Percentiles rank a stretch among this genome's conserved stretches.
Conservation (phyloP, 1,284 basidiomycete species). For the Neonothopanus nambi region DNA sequence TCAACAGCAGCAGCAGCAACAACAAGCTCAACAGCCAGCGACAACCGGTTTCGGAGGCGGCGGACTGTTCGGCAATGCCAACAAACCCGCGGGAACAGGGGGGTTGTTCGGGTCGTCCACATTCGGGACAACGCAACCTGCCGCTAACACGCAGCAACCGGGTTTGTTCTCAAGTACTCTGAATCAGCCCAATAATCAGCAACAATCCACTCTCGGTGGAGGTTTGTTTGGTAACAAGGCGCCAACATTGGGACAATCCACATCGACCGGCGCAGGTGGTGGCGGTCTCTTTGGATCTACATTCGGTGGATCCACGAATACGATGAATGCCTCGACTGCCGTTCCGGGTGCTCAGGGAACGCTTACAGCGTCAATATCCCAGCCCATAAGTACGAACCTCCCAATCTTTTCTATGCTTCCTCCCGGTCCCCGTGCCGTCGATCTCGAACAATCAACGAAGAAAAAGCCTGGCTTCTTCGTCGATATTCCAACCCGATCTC, state of each 20-base stretch:
- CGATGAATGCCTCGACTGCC: constrained; percentile 41
- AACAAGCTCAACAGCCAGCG: constrained; percentile 24
- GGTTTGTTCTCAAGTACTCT: constrained; percentile 33
- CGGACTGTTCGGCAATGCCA: constrained; percentile 49
- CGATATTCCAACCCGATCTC: constrained; percentile 66
- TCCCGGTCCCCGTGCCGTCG: constrained; percentile 61
- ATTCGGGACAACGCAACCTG: constrained; percentile 29
- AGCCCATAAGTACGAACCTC: constrained; percentile 86
- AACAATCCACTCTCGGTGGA: constrained; percentile 26
- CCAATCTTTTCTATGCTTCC: constrained; percentile 76
- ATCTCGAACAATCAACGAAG: constrained; percentile 62
- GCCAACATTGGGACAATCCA: constrained; percentile 35
- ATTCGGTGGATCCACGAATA: constrained; percentile 28
- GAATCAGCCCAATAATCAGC: constrained; percentile 29
- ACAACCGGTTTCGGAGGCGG: constrained; percentile 21
- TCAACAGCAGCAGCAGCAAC: constrained; percentile 27
- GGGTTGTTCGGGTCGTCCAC: constrained; percentile 43
- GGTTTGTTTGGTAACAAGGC: constrained; percentile 48
- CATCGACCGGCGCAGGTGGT: constrained; percentile 42
- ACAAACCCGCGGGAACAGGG: constrained; percentile 29
- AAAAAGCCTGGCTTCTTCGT: constrained; percentile 74
- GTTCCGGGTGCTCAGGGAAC: constrained; percentile 48
- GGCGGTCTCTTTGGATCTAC: constrained; percentile 50
- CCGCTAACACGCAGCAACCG: constrained; percentile 14
- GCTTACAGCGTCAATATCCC: constrained; percentile 84